Conservation (phyloP, 352 stramenopile genomes). For the Stephanocyclus meneghinianus region DNA sequence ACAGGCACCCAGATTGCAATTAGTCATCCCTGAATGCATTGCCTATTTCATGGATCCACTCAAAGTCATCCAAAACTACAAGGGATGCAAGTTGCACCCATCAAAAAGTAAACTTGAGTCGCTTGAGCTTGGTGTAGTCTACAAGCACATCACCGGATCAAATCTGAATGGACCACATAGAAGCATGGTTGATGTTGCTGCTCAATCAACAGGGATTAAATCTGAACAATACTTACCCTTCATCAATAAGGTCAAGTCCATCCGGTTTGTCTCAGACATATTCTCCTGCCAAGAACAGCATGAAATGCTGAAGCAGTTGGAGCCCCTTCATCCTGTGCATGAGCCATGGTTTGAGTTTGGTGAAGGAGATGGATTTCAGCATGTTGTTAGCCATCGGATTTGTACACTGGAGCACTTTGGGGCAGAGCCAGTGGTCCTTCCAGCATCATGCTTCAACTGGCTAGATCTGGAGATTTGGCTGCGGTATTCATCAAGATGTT, state of each 20-base stretch:
- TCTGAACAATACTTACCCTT: neutral
- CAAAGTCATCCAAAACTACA: neutral
- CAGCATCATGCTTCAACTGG: too few species aligned
- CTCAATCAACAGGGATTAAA: conserved; percentile 16
- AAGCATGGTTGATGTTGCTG: conserved; percentile 19
- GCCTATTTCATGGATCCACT: neutral
- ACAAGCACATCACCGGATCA: conserved; percentile 4
- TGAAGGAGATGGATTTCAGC: too few species aligned
- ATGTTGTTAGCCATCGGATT: too few species aligned
- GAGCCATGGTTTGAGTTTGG: neutral
- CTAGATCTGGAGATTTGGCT: too few species aligned
- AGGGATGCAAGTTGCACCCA: neutral
- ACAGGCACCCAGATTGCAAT: neutral
- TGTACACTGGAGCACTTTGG: too few species aligned
- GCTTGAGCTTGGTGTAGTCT: conserved; percentile 26
- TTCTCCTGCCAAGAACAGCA: neutral
- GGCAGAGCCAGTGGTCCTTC: too few species aligned
- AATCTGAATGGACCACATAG: conserved; percentile 20
- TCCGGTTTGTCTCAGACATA: neutral
- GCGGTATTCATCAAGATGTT: too few species aligned
- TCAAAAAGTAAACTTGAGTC: conserved; percentile 13
- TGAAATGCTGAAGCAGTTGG: conserved; percentile 3
- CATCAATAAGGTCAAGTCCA: neutral
- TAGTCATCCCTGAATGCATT: neutral
- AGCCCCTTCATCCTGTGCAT: conserved; percentile 3